phyloP scores from a whole-genome alignment of 352 stramenopile genomes.

The Pythium utonaiense region DNA sequence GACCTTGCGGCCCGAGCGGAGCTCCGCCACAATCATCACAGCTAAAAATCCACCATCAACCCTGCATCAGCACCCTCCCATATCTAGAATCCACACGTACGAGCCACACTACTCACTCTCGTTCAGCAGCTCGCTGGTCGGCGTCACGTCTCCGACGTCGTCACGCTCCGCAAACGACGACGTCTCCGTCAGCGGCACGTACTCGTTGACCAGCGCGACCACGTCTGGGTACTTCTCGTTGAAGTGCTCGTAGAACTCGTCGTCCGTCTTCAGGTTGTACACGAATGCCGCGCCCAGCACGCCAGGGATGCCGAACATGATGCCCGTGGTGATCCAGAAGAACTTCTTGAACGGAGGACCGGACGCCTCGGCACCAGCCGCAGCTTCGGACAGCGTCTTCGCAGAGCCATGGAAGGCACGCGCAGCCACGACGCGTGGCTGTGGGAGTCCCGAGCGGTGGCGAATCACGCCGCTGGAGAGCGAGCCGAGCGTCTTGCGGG shows the following conservation, averaged over 20 bases:
- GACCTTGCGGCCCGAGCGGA: constrained; percentile 54
- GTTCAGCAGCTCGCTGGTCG: constrained; percentile 48
- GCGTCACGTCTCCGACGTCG: constrained; percentile 64
- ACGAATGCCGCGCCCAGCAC: constrained; percentile 65
- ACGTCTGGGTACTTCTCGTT: constrained; percentile 79
- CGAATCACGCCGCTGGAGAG: constrained; percentile 8
- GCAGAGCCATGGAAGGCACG: background rate
- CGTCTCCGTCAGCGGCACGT: constrained; percentile 55
- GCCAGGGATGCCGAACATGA: constrained; percentile 77
- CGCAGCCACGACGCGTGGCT: background rate
- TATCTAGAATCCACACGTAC: background rate
- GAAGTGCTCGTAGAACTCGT: constrained; percentile 84
- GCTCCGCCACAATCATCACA: constrained; percentile 53
- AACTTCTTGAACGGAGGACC: constrained; percentile 64
- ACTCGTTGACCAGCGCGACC: constrained; percentile 59
- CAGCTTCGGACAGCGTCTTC: background rate
- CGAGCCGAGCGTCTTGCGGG: constrained; percentile 7
- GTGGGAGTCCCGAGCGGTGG: constrained; percentile 3
- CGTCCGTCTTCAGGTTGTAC: constrained; percentile 80
- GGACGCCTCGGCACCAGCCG: background rate
- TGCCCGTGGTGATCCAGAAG: constrained; percentile 68
- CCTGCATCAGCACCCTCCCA: background rate
- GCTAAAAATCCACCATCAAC: constrained; percentile 24
- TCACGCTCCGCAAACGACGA: constrained; percentile 47
- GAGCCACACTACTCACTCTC: constrained; percentile 47